Evolutionary conservation across 2,329 filamentous ascomycete species (phyloP), one percentile per base, ranked within the genome.

Genomic region (Calonectria honghensis): DNA sequence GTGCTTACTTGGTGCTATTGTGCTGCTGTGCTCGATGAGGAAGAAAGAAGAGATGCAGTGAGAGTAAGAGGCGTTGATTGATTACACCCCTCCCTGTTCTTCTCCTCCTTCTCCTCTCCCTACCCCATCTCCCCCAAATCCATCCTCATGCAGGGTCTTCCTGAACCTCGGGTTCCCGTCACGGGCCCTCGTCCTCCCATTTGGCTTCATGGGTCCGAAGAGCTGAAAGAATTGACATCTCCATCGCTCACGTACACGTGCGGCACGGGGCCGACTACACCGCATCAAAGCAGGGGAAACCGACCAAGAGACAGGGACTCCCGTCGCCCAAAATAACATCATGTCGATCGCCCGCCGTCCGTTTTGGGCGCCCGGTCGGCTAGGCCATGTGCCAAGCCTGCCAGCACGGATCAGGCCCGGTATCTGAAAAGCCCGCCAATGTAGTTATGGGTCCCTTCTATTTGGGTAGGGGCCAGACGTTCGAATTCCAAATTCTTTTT

Each of bases 401-500:
- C 20, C 32, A 61, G 57, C 57, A 61, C 57, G 57, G 57, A 63
- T 63, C 35, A 63, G 57, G 57, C n/a, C 57, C 35, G 35, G 57
- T 41, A 63, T 63, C 57, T 63, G 14, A 63, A 29, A 39, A 41
- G 57, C 35, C 37, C 35, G 57, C 57, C 57, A 63, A 41, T 63
- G 45, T n/a, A 24, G n/a, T 48, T 48, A 63, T 41, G 57, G 57
- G 39, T 41, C 57, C 37, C 41, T n/a, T 35, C 20, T 29, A 7
- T 63, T 41, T 63, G 57, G n/a, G 57, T 24, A 41, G 20, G 52
- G 29, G 39, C 35, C 57, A 63, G 35, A 37, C 24, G 57, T 63
- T 63, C 35, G 24, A 63, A 63, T 63, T 63, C 57, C 57, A 63
- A 63, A 63, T 63, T 63, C 57, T 63, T 63, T 61, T 63, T 63